phyloP scores from a whole-genome alignment of 2,329 filamentous ascomycete species.

The Talaromyces islandicus region DNA sequence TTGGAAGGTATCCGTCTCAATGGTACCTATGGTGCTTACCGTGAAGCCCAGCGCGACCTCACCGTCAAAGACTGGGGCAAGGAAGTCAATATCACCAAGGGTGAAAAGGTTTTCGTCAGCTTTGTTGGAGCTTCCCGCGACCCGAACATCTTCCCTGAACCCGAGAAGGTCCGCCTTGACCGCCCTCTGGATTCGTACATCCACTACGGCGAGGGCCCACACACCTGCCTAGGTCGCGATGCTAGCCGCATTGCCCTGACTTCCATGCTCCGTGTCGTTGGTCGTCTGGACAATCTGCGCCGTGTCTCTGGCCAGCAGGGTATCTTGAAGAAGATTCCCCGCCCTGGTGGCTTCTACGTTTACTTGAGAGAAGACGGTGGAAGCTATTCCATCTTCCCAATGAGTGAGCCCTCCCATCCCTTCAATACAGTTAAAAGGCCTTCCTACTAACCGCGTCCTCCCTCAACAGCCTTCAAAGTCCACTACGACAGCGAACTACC shows the following conservation, averaged over 20 bases:
- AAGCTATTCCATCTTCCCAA: constrained; percentile 47
- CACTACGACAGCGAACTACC: constrained; percentile 37
- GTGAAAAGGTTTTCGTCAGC: constrained; percentile 58
- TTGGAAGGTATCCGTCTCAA: constrained; percentile 67
- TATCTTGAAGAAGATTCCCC: constrained; percentile 58
- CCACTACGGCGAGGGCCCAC: constrained; percentile 57
- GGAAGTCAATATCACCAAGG: constrained; percentile 47
- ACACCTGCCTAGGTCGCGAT: constrained; percentile 57
- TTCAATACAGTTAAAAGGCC: background rate
- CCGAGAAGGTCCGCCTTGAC: constrained; percentile 55
- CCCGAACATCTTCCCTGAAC: constrained; percentile 54
- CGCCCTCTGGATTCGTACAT: constrained; percentile 61
- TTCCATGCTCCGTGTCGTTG: constrained; percentile 63
- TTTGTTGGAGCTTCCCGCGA: constrained; percentile 57
- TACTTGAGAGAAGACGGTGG: constrained; percentile 65
- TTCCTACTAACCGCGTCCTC: constrained; percentile 14
- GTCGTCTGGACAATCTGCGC: constrained; percentile 55
- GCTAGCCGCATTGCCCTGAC: constrained; percentile 57
- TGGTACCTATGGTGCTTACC: constrained; percentile 57
- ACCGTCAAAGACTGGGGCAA: constrained; percentile 48
- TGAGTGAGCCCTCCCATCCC: constrained; percentile 24
- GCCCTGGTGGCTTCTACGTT: constrained; percentile 49
- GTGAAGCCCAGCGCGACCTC: constrained; percentile 45
- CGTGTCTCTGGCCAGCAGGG: constrained; percentile 60
- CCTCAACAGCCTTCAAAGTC: constrained; percentile 36